phyloP scores from a whole-genome alignment of 345 rosid species.

The Turritis glabra region DNA sequence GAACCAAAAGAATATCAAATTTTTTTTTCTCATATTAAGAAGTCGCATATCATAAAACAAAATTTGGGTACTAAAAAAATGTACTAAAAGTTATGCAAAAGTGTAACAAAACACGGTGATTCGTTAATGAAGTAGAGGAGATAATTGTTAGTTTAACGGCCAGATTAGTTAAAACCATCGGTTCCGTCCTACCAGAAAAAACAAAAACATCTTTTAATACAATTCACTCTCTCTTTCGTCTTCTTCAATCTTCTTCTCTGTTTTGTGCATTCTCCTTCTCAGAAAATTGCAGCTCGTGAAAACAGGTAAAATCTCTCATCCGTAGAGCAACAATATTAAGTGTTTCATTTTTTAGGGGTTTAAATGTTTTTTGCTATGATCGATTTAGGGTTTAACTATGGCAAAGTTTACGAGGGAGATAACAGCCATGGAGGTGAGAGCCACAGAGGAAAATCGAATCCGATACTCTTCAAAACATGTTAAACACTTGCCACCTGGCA shows the following conservation, averaged over 20 bases:
- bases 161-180: constrained; percentile 24
- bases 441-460: constrained; percentile 30
- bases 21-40: background rate
- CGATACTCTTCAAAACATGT: constrained; percentile 31
- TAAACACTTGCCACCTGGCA: constrained; percentile 35
- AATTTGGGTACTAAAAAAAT: no score
- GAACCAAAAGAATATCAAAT: no score
- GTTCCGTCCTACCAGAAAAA: constrained; percentile 19
- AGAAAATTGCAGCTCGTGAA: background rate
- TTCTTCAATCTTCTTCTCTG: background rate
- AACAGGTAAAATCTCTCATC: background rate
- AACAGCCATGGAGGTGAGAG: constrained; percentile 34
- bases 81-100: background rate
- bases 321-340: background rate
- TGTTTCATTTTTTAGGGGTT: background rate
- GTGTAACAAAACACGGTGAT: constrained; percentile 28
- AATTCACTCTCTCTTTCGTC: background rate
- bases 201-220: background rate
- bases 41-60: background rate
- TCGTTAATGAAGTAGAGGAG: constrained; percentile 10
- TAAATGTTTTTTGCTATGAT: background rate
- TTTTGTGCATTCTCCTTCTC: background rate
- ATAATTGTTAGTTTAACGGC: constrained; percentile 22
- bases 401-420: constrained; percentile 28
- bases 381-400: constrained; percentile 27